These are phyloP conservation scores for Gaeumannomyces sp. DNA, from an alignment of 2,329 filamentous ascomycete species.

Conservation along the genomic window DNA sequence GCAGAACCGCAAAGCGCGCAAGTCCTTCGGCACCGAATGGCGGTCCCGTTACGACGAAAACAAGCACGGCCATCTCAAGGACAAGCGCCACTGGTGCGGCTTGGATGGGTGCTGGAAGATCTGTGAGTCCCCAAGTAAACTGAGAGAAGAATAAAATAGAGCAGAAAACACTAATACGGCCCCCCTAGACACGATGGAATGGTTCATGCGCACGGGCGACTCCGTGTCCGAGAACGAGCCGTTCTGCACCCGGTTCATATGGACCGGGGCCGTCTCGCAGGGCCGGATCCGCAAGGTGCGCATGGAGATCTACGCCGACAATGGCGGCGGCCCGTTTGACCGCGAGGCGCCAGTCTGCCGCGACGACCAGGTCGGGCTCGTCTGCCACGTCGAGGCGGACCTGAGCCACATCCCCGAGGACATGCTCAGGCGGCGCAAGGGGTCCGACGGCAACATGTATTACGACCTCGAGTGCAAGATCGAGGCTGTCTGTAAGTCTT, in stretches of 20 bases:
- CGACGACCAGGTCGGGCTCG: slow-evolving; percentile 29
- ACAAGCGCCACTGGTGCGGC: slow-evolving; percentile 30
- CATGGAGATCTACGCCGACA: slow-evolving; percentile 30
- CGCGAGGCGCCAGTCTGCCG: slow-evolving; percentile 26
- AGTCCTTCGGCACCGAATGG: slow-evolving; percentile 36
- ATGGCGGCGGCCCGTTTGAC: slow-evolving; percentile 14
- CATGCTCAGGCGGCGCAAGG: slow-evolving; percentile 25
- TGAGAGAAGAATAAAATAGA: neutral
- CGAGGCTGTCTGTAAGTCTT: slow-evolving; percentile 30
- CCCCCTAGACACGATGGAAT: slow-evolving; percentile 29
- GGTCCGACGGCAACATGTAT: slow-evolving; percentile 31
- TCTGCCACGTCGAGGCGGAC: slow-evolving; percentile 34
- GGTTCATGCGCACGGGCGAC: slow-evolving; percentile 36
- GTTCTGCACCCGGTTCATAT: slow-evolving; percentile 26
- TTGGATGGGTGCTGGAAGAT: slow-evolving; percentile 31
- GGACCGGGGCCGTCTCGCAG: slow-evolving; percentile 25
- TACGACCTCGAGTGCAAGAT: slow-evolving; percentile 34
- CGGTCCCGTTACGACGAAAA: slow-evolving; percentile 25
- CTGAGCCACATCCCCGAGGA: slow-evolving; percentile 34
- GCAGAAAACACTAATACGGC: neutral
- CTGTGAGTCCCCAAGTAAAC: slow-evolving; percentile 1
- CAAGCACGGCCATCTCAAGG: slow-evolving; percentile 24
- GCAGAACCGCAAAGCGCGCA: slow-evolving; percentile 34
- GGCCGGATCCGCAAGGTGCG: slow-evolving; percentile 29
- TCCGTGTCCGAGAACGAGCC: slow-evolving; percentile 33